Evolutionary conservation across 345 rosid species (phyloP), one percentile per base, ranked within the genome.

Genomic region (Syzygium oleosum): DNA sequence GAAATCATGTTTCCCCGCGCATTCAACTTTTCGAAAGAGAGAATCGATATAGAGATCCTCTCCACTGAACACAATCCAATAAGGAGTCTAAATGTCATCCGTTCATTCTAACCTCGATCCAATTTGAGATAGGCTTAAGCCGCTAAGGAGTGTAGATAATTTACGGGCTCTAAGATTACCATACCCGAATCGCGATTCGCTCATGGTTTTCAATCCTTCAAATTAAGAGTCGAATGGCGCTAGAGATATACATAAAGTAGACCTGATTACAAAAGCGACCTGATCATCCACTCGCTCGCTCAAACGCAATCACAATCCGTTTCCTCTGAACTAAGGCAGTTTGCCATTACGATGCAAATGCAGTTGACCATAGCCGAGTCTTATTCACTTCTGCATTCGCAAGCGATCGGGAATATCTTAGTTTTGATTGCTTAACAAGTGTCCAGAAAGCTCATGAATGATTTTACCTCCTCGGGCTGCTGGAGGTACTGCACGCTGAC

Each of bases 401-500:
- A 12, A 59, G 16, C 68, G 17, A 59, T 27, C 68, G 68, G 68
- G 65, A 25, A 5, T 25, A 11, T 27, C 34, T 27, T 68, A 43
- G 23, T 31, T 31, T 65, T 17, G 19, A 68, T 68, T 68, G 43
- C 43, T 1, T 31, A 38, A 34, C 79, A 17, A 31, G 79, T 17
- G 79, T 21, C 21, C 10, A 23, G 8, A 65, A 15, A 73, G 38
- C 43, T 34, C 80, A 1, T 9, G 23, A 73, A 73, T 12, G 65
- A 88, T 90, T 43, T 43, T 79, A 97, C 99, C 98, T 95, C 93
- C 88, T 97, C 97, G 15, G 99, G 98, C 43, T 94, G 95, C 86
- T 97, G 97, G 63, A 97, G 97, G 83, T 96, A 97, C 89, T 95
- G 99, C 16, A 95, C 95, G 19, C 98, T 96, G 9, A 97, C 98